Base-by-base conservation (phyloP, 2,329 filamentous ascomycete species). In the Monosporascus ibericus region DNA sequence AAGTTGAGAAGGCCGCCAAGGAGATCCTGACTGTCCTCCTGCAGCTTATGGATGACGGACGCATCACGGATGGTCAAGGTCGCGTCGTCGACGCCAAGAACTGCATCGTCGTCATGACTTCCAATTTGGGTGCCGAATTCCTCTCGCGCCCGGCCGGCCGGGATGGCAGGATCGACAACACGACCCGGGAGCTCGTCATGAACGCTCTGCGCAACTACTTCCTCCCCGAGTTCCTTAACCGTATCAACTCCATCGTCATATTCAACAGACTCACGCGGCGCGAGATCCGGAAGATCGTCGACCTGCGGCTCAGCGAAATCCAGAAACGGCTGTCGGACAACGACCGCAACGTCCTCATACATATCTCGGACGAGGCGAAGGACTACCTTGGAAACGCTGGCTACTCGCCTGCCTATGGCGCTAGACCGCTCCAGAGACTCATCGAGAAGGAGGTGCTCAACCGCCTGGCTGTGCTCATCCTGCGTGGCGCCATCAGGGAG, bases 41-140 rank as follows among this genome's bases (percentile, higher is more conserved):
- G n/a, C 94, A 99, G 72, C 90, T 99, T 65, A 97, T 99, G 91
- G 94, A 99, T 65, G 94, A 99, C 66, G 94, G 94, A 30, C 91
- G 94, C 64, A 97, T 99, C 71, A 99, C 94, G 15, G 94, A 99
- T 67, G 94, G 94, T 47, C 95, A 97, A 81, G 94, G 94, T 67
- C 85, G 94, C 69, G 80, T 96, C 48, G 85, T 99, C 51, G 94
- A 99, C 64, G 94, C 92, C 55, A 90, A 87, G 74, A 99, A 99
- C 79, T 97, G 92, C 69, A 97, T 99, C 61, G 92, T 99, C 44
- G 94, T 99, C 72, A 95, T 99, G 91, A 99, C 94, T 0, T 96
- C 91, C 65, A 99, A 99, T 75, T 72, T 99, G 56, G 94, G 94
- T 59, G 94, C 94, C 34, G 94, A 97, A 70, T 95, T 86, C 70